Base-by-base conservation (phyloP, 768 basidiomycete genomes). In the Rhodotorula paludigena region DNA sequence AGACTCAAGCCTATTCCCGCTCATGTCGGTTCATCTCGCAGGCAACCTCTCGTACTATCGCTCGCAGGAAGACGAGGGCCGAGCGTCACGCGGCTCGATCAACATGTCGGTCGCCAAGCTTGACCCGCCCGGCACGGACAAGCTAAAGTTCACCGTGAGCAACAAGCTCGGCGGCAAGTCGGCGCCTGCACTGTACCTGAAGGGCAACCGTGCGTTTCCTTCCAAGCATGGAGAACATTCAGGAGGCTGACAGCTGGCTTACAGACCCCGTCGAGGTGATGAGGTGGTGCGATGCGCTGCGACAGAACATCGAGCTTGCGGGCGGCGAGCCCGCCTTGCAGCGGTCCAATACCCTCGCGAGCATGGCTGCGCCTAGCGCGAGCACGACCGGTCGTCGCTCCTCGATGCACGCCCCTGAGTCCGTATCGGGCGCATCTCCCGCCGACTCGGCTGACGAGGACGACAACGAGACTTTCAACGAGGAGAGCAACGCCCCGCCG, bases 61-160 rank as follows among this genome's bases (percentile, higher is more conserved):
- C 25, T 87, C 88, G 72, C 89, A 92, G 75, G 90, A 90, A 70
- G 93, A 97, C 75, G 92, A 97, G 78, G 83, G 84, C 14, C 81
- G 92, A 38, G 86, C 91, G 1, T 87, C 86, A 55, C 84, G 93
- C 28, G 93, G 93, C 1, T 87, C 90, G 0, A 92, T 97, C 71
- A 85, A 87, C 5, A 89, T 96, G 86, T 86, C 85, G 73, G 86
- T 83, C 1, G 92, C 90, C 1, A 78, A 82, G 9, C 79, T 92
- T 28, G 86, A 85, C 11, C 49, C 69, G 33, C 61, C 66, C 0
- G 66, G 64, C 7, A 41, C 64, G 1, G 86, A 89, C 68, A 84
- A 86, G 56, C 81, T 86, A 28, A 86, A 90, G 21, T 93, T 98
- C 73, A 92, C 94, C 75, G 84, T 98, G 10, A 85, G 87, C 66